Conservation (phyloP, 176 grass and related monocot genomes). For the Ananas comosus region DNA sequence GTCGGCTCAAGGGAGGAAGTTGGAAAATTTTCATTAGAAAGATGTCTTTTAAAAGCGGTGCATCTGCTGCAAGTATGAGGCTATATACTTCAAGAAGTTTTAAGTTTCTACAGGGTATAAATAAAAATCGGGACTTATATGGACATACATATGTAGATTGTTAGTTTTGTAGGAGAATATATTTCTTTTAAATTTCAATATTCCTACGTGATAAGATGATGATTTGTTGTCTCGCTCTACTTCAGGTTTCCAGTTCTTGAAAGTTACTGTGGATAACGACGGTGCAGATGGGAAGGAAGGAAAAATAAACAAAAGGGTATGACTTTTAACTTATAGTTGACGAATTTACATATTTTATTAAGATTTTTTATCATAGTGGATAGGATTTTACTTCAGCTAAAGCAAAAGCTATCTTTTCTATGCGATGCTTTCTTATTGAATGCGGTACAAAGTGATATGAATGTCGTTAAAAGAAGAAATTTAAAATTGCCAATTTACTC, state of each 20-base stretch:
- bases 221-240: background rate
- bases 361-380: background rate
- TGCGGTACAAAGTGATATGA: background rate
- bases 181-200: background rate
- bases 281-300: conserved; percentile 56
- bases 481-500: background rate
- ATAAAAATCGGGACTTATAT: too few species aligned
- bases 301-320: conserved; percentile 75
- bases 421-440: background rate
- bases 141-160: too few species aligned
- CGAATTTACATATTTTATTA: background rate
- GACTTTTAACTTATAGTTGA: background rate
- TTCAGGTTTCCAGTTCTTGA: conserved; percentile 58
- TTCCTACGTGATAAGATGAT: background rate
- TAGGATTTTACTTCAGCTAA: too few species aligned
- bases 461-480: too few species aligned
- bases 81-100: too few species aligned
- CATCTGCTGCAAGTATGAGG: too few species aligned
- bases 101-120: too few species aligned
- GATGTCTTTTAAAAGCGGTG: too few species aligned
- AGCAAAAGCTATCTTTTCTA: background rate
- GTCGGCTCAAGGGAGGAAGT: too few species aligned
- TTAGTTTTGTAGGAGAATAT: too few species aligned
- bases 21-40: too few species aligned
- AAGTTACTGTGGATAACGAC: conserved; percentile 46